Evolutionary conservation across 2,329 filamentous ascomycete genomes (phyloP).

Genomic region (Fusarium sp.): DNA sequence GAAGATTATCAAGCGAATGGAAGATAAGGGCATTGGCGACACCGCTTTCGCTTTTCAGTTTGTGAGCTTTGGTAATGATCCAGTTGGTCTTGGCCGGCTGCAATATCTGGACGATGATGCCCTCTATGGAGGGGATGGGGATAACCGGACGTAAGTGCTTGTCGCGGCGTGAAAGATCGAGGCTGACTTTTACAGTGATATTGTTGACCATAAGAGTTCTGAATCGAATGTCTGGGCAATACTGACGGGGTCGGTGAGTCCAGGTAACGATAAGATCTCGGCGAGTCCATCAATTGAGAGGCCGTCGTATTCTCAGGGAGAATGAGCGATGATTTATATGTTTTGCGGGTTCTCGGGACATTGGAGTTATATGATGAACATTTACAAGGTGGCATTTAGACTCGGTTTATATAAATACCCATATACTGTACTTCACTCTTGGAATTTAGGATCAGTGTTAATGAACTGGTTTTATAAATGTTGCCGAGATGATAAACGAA

Average conservation of each 20-base stretch:
- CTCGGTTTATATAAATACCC: background rate
- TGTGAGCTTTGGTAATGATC: constrained; percentile 18
- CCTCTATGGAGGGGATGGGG: background rate
- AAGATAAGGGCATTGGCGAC: background rate
- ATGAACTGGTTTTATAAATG: no score
- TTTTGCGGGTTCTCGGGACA: background rate
- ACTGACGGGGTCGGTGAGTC: constrained; percentile 1
- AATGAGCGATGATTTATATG: background rate
- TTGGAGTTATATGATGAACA: background rate
- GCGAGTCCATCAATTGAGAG: background rate
- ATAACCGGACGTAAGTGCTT: background rate
- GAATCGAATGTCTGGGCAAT: constrained; percentile 8
- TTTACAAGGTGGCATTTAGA: background rate
- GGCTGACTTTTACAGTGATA: background rate
- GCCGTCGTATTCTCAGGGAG: background rate
- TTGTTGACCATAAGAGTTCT: constrained; percentile 19
- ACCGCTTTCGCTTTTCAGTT: constrained; percentile 19
- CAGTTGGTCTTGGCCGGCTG: background rate
- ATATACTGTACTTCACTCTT: background rate
- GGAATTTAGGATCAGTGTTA: background rate
- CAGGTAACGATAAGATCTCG: background rate
- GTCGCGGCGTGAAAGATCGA: fast-evolving
- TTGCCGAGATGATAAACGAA: background rate
- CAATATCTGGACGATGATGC: constrained; percentile 14
- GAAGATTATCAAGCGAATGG: background rate